phyloP scores from a whole-genome alignment of 768 basidiomycete species.

The Lepiota venenata region DNA sequence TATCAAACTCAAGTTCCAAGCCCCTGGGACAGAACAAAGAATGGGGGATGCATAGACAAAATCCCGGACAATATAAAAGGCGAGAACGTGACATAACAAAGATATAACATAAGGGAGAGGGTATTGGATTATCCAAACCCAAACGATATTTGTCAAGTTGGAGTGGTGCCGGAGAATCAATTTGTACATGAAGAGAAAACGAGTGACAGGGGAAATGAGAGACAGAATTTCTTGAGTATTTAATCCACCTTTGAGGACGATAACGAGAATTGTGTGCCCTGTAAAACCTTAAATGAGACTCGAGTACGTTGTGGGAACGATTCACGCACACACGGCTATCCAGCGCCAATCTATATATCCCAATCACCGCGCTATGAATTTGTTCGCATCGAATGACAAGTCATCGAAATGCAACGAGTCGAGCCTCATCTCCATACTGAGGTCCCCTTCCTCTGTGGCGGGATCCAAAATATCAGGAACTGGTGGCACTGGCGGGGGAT shows the following conservation, averaged over 20 bases:
- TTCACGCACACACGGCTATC: background rate
- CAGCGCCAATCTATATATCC: background rate
- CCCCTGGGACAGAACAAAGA: too few relatives aligned
- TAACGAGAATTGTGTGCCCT: too few relatives aligned
- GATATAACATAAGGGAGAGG: background rate
- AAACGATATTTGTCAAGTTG: background rate
- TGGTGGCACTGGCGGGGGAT: background rate
- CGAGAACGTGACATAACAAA: background rate
- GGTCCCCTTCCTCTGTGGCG: constrained; percentile 28
- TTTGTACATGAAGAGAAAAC: background rate
- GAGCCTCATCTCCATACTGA: constrained; percentile 61
- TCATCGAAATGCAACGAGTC: constrained; percentile 74
- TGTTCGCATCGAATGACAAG: constrained; percentile 62
- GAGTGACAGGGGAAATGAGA: background rate
- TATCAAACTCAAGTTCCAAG: too few relatives aligned
- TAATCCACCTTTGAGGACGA: too few relatives aligned
- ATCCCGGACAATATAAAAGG: background rate
- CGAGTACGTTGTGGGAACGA: too few relatives aligned
- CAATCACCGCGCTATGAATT: constrained; percentile 28
- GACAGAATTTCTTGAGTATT: too few relatives aligned
- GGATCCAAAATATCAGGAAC: background rate
- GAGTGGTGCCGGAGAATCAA: background rate
- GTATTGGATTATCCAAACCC: background rate
- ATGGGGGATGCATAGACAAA: too few relatives aligned
- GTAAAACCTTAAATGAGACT: too few relatives aligned